phyloP scores from a whole-genome alignment of 495 filamentous ascomycete species.

The Usnea hakonensis region DNA sequence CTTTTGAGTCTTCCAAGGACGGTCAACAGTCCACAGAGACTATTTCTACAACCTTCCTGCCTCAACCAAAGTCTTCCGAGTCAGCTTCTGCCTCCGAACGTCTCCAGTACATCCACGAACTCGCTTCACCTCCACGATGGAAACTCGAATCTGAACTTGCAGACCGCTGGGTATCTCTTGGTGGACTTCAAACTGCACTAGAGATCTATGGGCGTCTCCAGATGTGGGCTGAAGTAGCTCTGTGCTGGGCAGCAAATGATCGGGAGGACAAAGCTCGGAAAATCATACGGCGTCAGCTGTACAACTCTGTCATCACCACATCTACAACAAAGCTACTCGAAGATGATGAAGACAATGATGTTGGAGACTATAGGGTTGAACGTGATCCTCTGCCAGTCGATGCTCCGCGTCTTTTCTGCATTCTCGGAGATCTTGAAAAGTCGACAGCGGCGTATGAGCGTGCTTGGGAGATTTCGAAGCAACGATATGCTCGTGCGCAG shows the following conservation, averaged over 20 bases:
- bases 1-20: constrained; percentile 28
- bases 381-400: constrained; percentile 64
- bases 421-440: constrained; percentile 82
- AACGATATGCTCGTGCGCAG: constrained; percentile 79
- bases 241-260: constrained; percentile 78
- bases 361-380: constrained; percentile 38
- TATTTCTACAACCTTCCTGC: constrained; percentile 68
- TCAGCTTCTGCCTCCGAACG: constrained; percentile 69
- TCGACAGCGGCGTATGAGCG: constrained; percentile 61
- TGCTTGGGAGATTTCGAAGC: constrained; percentile 79
- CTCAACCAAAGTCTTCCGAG: constrained; percentile 64
- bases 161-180: constrained; percentile 77
- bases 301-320: constrained; percentile 26
- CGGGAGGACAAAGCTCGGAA: constrained; percentile 73
- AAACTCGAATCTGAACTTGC: constrained; percentile 90
- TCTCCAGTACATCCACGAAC: constrained; percentile 70
- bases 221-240: constrained; percentile 90
- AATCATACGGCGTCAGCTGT: constrained; percentile 71
- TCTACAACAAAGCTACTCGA: constrained; percentile 32
- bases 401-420: constrained; percentile 85
- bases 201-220: constrained; percentile 94
- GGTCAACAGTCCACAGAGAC: constrained; percentile 17
- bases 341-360: constrained; percentile 40
- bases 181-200: constrained; percentile 79
- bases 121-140: constrained; percentile 83